Evolutionary conservation across 225 moss, liverwort and hornwort species (phyloP).

Genomic region (Pleurozium schreberi): DNA sequence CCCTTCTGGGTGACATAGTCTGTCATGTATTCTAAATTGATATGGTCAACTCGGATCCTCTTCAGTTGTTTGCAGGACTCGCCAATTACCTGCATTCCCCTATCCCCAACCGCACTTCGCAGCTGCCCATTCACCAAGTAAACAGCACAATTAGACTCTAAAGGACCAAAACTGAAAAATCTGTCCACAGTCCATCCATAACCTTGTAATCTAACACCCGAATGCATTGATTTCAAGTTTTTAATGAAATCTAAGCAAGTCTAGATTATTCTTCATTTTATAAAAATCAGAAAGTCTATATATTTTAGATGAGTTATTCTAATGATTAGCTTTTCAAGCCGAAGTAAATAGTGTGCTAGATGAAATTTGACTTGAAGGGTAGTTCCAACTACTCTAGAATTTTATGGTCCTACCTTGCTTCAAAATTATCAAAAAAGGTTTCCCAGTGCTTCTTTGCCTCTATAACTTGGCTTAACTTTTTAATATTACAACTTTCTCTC

Average conservation of each 20-base stretch:
- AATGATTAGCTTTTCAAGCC: background rate
- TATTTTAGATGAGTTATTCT: background rate
- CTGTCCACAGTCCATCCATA: background rate
- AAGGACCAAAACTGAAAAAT: background rate
- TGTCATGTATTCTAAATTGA: background rate
- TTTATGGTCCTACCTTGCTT: background rate
- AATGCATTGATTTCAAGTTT: background rate
- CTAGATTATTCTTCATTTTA: background rate
- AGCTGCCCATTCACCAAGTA: slow-evolving; percentile 25
- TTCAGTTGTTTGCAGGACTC: slow-evolving; percentile 53
- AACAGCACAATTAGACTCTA: background rate
- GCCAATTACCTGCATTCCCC: slow-evolving; percentile 57
- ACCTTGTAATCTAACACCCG: background rate
- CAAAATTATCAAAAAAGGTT: too few species aligned
- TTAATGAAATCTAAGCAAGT: background rate
- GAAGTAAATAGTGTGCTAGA: background rate
- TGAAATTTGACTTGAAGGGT: background rate
- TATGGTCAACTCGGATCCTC: slow-evolving; percentile 57
- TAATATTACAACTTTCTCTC: too few species aligned
- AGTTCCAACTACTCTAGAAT: background rate
- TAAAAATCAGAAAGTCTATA: background rate
- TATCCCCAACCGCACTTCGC: slow-evolving; percentile 58
- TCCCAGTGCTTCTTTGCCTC: background rate
- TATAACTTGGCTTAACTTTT: background rate
- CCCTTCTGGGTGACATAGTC: slow-evolving; percentile 48